A percentile compares a stretch with the other conserved stretches of the same genome.
phyloP scores from a whole-genome alignment of 345 rosid genomes.

The Eucalyptus melliodora region DNA sequence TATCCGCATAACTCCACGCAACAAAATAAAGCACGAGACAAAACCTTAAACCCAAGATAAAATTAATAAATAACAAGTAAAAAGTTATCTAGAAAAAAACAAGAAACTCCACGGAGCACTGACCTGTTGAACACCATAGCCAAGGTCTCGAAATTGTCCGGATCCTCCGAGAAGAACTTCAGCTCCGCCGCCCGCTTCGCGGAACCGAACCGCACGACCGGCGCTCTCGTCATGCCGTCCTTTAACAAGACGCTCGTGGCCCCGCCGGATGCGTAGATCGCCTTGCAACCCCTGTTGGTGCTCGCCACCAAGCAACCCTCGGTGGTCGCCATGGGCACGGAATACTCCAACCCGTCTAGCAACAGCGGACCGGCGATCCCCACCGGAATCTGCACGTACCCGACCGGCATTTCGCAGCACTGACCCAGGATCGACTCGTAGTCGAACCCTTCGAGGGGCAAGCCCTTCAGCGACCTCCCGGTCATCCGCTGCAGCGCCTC shows the following conservation, averaged over 20 bases:
- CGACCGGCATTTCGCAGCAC: slow-evolving; percentile 98
- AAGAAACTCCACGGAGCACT: not conserved
- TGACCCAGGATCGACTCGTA: slow-evolving; percentile 79
- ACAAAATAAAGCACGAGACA: not conserved
- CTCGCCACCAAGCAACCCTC: slow-evolving; percentile 96
- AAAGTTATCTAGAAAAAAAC: not conserved
- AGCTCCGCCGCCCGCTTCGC: slow-evolving; percentile 57
- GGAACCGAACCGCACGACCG: slow-evolving; percentile 53
- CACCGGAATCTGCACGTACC: slow-evolving; percentile 87
- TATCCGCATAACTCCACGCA: not conserved
- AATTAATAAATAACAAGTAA: not conserved
- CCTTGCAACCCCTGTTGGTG: slow-evolving; percentile 88
- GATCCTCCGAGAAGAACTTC: slow-evolving; percentile 74
- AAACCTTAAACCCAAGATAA: not conserved
- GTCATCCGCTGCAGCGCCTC: slow-evolving; percentile 71
- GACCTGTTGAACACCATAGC: slow-evolving; percentile 68
- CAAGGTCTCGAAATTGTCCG: slow-evolving; percentile 54
- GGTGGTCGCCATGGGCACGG: slow-evolving; percentile 94
- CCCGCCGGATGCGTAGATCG: slow-evolving; percentile 67
- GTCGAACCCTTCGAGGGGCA: slow-evolving; percentile 78
- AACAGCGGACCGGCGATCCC: slow-evolving; percentile 89
- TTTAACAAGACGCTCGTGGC: slow-evolving; percentile 41
- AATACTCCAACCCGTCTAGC: slow-evolving; percentile 72
- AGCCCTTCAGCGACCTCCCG: slow-evolving; percentile 62
- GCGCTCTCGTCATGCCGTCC: slow-evolving; percentile 88